Evolutionary conservation across 1,139 yeast species (phyloP).

Genomic region (Candida glucosophila): DNA sequence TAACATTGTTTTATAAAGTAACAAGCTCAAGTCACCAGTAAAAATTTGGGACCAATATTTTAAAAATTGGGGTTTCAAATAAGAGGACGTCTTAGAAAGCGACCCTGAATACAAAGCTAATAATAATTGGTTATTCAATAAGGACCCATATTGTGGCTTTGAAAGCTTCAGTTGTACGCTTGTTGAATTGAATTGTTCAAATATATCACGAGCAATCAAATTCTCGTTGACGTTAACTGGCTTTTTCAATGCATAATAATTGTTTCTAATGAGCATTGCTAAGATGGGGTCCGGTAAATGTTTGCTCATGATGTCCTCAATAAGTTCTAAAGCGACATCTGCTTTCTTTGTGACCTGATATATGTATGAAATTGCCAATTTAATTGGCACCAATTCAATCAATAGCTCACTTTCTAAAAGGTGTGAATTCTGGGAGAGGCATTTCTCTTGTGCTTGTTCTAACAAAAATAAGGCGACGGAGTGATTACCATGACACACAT

Average conservation of each 20-base stretch:
- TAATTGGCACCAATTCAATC: conserved; percentile 52
- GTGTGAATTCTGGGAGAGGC: conserved; percentile 32
- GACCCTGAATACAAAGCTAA: conserved; percentile 34
- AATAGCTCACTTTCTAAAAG: conserved; percentile 29
- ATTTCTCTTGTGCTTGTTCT: conserved; percentile 39
- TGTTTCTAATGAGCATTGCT: conserved; percentile 26
- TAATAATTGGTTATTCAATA: conserved; percentile 37
- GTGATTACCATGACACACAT: conserved; percentile 37
- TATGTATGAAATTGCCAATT: conserved; percentile 63
- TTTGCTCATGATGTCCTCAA: conserved; percentile 14
- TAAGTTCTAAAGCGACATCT: conserved; percentile 33
- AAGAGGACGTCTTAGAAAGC: conserved; percentile 17
- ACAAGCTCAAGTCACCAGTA: conserved; percentile 26
- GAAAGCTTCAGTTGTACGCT: conserved; percentile 33
- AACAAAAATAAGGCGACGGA: conserved; percentile 39
- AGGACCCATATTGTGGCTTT: conserved; percentile 28
- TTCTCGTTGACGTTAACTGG: conserved; percentile 16
- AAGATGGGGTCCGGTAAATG: conserved; percentile 22
- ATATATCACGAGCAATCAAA: conserved; percentile 35
- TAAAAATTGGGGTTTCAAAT: conserved; percentile 14
- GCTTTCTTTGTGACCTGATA: conserved; percentile 39
- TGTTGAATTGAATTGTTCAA: conserved; percentile 30
- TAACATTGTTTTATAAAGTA: conserved; percentile 21
- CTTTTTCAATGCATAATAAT: conserved; percentile 15
- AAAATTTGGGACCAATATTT: conserved; percentile 13